Evolutionary conservation across 306 rosid species (phyloP).

Genomic region (Cucumis melo): DNA sequence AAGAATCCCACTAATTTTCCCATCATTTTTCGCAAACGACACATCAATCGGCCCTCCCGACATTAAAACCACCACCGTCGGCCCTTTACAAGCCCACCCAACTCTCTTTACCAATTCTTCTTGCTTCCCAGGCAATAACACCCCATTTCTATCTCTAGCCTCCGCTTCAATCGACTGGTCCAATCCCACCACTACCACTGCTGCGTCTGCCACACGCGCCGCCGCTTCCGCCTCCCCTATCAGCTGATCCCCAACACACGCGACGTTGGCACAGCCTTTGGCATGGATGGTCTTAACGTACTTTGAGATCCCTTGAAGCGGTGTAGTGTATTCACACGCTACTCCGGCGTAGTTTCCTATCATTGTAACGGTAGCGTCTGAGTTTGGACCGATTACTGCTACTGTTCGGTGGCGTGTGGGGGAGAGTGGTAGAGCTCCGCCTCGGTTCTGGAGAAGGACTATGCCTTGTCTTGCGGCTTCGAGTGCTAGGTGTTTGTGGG

Average conservation of each 20-base stretch:
- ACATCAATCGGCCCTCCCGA: slow-evolving; percentile 85
- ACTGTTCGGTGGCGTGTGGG: slow-evolving; percentile 26
- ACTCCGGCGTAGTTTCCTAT: slow-evolving; percentile 85
- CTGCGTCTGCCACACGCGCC: slow-evolving; percentile 50
- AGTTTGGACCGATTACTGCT: slow-evolving; percentile 83
- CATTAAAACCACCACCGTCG: slow-evolving; percentile 62
- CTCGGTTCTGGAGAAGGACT: slow-evolving; percentile 45
- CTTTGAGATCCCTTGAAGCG: slow-evolving; percentile 69
- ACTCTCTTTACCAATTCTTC: slow-evolving; percentile 56
- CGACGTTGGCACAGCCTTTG: slow-evolving; percentile 42
- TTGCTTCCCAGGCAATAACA: slow-evolving; percentile 62
- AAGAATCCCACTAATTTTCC: slow-evolving; percentile 47
- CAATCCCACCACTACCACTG: slow-evolving; percentile 63
- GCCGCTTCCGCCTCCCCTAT: slow-evolving; percentile 44
- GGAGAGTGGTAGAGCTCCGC: slow-evolving; percentile 38
- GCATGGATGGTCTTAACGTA: slow-evolving; percentile 48
- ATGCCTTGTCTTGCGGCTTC: slow-evolving; percentile 80
- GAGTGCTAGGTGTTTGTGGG: slow-evolving; percentile 62
- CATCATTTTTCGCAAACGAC: slow-evolving; percentile 46
- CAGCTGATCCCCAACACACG: slow-evolving; percentile 26
- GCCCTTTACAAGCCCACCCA: slow-evolving; percentile 52
- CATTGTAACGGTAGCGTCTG: slow-evolving; percentile 74
- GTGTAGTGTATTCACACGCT: slow-evolving; percentile 73
- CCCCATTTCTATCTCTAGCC: slow-evolving; percentile 31
- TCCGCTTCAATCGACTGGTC: slow-evolving; percentile 90